Base-by-base conservation (phyloP, 352 stramenopile species). In the Plasmopara halstedii region DNA sequence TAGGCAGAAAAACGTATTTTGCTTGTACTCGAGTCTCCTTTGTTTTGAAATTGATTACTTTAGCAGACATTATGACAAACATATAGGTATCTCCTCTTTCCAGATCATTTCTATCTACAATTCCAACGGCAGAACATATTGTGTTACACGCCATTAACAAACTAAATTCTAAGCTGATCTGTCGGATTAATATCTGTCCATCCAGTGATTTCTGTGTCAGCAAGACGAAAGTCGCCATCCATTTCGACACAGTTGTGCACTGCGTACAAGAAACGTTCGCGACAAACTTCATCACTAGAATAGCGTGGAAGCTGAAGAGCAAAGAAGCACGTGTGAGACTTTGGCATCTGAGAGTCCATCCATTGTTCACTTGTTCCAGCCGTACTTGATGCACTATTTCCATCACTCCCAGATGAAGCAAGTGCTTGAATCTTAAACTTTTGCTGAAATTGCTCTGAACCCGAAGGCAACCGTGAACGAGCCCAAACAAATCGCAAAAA, bases 301-400 rank as follows among this genome's bases (percentile, higher is more conserved):
- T 94, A 91, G 19, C 73, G 68, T 25, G 82, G 82, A 7, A 94
- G 54, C 32, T 90, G 73, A 4, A 94, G 60, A 6, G 77, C 72
- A 34, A 94, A 94, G 55, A 94, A 94, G 51, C 82, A 94, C 29
- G 82, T 94, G 67, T 94, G 80, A n/a, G 82, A 88, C 52, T 85
- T 90, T 7, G 82, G 82, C 10, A 94, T 65, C 35, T 86, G 67
- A 15, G 64, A 62, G 48, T 92, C 80, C 46, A 81, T 66, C 21
- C 49, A 53, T 6, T 27, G 41, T 6, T 47, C 23, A 0, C 53
- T 52, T 1, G 47, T 26, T 21, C 37, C 20, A 8, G 43, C 27
- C 10, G 39, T 10, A 29, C 11, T 29, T 6, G 25, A 31, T 3
- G 43, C 42, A 18, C 46, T 56, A 21, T 21, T 35, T 22, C 21